Evolutionary conservation across 768 basidiomycete genomes (phyloP).

Genomic region (Floccularia luteovirens): DNA sequence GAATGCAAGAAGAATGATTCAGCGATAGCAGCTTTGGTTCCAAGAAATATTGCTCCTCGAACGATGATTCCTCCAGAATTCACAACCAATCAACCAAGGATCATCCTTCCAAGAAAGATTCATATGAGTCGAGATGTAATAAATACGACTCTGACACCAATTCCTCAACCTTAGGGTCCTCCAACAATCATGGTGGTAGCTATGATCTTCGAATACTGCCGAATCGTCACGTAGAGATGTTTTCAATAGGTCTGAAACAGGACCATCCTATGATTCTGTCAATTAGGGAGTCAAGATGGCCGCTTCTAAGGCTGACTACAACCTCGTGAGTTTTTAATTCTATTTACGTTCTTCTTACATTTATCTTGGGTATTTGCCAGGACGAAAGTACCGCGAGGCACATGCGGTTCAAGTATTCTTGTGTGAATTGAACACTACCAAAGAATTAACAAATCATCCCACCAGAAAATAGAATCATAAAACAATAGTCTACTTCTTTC

Average conservation of each 20-base stretch:
- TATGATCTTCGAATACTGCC: constrained; percentile 17
- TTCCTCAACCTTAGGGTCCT: constrained; percentile 16
- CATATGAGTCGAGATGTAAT: constrained; percentile 13
- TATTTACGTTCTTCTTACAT: background rate
- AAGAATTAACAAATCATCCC: background rate
- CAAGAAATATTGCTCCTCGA: constrained; percentile 4
- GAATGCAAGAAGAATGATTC: constrained; percentile 12
- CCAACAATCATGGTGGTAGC: constrained; percentile 15
- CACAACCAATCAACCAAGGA: constrained; percentile 14
- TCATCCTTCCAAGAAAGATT: constrained; percentile 14
- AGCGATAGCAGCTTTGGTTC: constrained; percentile 15
- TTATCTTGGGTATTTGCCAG: constrained; percentile 11
- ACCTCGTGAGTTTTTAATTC: constrained; percentile 26
- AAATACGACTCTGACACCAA: constrained; percentile 14
- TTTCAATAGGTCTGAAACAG: constrained; percentile 15
- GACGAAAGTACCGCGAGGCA: constrained; percentile 30
- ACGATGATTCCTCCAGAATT: no score
- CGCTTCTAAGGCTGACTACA: constrained; percentile 33
- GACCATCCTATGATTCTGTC: constrained; percentile 19
- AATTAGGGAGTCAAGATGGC: constrained; percentile 29
- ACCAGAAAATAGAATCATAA: no score
- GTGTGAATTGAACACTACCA: no score
- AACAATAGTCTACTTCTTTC: constrained; percentile 29
- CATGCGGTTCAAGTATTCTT: no score
- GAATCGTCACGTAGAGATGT: constrained; percentile 12